Percentiles rank a stretch among this genome's conserved stretches.
phyloP scores from a whole-genome alignment of 805 yeast genomes.

The Jamesozyma spencerorum region DNA sequence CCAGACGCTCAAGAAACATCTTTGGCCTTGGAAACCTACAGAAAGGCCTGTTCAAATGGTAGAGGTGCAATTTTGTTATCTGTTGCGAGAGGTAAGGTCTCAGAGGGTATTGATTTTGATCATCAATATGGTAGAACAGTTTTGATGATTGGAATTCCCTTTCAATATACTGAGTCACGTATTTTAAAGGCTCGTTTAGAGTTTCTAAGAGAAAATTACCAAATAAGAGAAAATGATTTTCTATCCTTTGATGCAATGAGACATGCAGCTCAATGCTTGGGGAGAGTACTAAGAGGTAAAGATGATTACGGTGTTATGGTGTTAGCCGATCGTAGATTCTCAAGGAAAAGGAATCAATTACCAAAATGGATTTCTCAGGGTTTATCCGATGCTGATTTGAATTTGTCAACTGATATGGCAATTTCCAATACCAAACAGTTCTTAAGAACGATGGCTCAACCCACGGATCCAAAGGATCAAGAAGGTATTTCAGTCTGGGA shows the following conservation, averaged over 20 bases:
- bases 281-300: constrained; percentile 94
- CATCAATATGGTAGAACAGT: constrained; percentile 97
- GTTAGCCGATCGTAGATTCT: constrained; percentile 86
- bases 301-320: constrained; percentile 99
- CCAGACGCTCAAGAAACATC: constrained; percentile 99
- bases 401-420: constrained; percentile 95
- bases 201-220: constrained; percentile 84
- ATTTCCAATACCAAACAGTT: constrained; percentile 89
- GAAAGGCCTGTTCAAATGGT: constrained; percentile 95
- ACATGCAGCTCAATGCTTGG: constrained; percentile 98
- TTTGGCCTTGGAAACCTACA: constrained; percentile 85
- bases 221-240: constrained; percentile 88
- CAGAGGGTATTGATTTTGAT: constrained; percentile 98
- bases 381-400: constrained; percentile 80
- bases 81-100: constrained; percentile 97
- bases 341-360: constrained; percentile 73
- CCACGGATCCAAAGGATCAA: constrained; percentile 77
- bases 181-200: constrained; percentile 91
- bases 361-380: constrained; percentile 98
- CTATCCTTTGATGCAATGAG: constrained; percentile 98
- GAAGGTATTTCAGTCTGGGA: constrained; percentile 95
- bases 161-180: constrained; percentile 96
- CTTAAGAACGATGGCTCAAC: constrained; percentile 88
- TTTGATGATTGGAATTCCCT: constrained; percentile 97
- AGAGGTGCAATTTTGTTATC: constrained; percentile 93